Evolutionary conservation across 2,329 filamentous ascomycete species (phyloP).

Genomic region (Oidium heveae): DNA sequence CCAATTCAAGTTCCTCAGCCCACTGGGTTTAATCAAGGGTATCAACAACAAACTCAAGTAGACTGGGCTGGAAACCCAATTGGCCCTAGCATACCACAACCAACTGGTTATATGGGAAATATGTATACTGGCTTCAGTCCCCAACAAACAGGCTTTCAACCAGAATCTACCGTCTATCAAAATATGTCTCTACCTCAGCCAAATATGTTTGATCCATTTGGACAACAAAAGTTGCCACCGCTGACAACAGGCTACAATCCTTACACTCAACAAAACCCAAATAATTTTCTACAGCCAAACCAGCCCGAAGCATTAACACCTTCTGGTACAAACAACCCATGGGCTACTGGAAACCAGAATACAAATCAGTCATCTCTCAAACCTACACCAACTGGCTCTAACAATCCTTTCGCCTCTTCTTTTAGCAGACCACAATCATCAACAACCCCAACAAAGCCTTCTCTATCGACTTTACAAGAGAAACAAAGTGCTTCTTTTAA

Average conservation of each 20-base stretch:
- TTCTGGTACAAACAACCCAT: conserved; percentile 82
- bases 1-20: conserved; percentile 31
- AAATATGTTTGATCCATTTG: conserved; percentile 46
- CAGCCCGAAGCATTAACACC: conserved; percentile 36
- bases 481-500: conserved; percentile 43
- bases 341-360: conserved; percentile 39
- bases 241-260: conserved; percentile 30
- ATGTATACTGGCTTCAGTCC: conserved; percentile 21
- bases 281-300: conserved; percentile 20
- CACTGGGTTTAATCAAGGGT: conserved; percentile 88
- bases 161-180: conserved; percentile 36
- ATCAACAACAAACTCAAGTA: conserved; percentile 86
- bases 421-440: conserved; percentile 32
- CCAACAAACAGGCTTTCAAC: conserved; percentile 17
- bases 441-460: conserved; percentile 33
- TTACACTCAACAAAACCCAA: conserved; percentile 20
- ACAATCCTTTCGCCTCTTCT: conserved; percentile 82
- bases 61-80: conserved; percentile 96
- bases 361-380: conserved; percentile 33
- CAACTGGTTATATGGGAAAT: conserved; percentile 42
- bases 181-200: conserved; percentile 46
- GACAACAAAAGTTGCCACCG: conserved; percentile 23
- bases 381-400: conserved; percentile 77
- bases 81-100: conserved; percentile 53
- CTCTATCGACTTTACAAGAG: conserved; percentile 53